phyloP scores from a whole-genome alignment of 2,329 filamentous ascomycete genomes.

The Epicoccum nigrum region DNA sequence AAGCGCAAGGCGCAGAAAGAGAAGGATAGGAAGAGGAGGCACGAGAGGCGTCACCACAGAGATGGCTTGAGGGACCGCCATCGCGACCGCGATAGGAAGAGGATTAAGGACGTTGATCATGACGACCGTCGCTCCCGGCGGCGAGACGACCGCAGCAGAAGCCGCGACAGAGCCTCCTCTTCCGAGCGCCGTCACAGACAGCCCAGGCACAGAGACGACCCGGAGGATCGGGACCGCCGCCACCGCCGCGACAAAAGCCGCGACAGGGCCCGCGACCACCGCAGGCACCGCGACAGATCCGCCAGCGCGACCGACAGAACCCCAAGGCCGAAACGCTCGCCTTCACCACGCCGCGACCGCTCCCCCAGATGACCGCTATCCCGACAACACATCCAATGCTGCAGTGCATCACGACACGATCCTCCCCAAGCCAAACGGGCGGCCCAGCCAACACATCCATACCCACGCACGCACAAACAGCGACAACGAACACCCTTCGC shows the following conservation, averaged over 20 bases:
- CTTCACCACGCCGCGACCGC: slow-evolving; percentile 8
- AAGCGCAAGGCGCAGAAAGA: slow-evolving; percentile 56
- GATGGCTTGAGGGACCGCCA: slow-evolving; percentile 34
- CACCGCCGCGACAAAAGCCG: slow-evolving; percentile 17
- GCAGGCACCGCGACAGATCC: slow-evolving; percentile 23
- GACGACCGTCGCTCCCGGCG: slow-evolving; percentile 20
- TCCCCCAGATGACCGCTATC: slow-evolving; percentile 1
- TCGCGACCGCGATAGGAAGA: slow-evolving; percentile 26
- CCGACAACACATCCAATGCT: too few species aligned
- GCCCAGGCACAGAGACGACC: slow-evolving; percentile 16
- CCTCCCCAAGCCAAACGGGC: too few species aligned
- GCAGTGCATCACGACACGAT: too few species aligned
- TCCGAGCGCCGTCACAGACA: slow-evolving; percentile 16
- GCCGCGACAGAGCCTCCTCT: slow-evolving; percentile 21
- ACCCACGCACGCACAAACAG: too few species aligned
- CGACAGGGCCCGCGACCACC: slow-evolving; percentile 6
- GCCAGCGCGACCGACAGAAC: slow-evolving; percentile 16
- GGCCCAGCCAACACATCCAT: too few species aligned
- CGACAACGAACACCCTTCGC: too few species aligned
- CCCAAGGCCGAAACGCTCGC: slow-evolving; percentile 11
- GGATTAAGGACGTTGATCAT: slow-evolving; percentile 29
- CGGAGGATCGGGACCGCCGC: slow-evolving; percentile 18
- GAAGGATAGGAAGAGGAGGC: slow-evolving; percentile 50
- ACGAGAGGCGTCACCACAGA: slow-evolving; percentile 34
- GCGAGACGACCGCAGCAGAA: slow-evolving; percentile 21